Percentiles rank a stretch among this genome's conserved stretches.
These are phyloP conservation scores for Carnegiea gigantea DNA, from an alignment of 179 eudicot species.

Conservation along the genomic window DNA sequence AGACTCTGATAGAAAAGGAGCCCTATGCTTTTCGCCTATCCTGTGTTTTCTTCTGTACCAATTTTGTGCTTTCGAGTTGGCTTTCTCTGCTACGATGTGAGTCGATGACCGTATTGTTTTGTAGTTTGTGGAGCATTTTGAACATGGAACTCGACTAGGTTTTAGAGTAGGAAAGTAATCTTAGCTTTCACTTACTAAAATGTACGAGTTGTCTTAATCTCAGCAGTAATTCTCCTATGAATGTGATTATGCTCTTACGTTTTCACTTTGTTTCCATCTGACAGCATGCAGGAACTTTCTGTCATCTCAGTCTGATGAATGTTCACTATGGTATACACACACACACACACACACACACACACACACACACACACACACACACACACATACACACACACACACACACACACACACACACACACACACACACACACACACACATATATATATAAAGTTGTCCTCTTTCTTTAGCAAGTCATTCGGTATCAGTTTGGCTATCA, in stretches of 20 bases:
- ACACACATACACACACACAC: no score
- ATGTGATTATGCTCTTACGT: neutral
- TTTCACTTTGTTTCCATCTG: neutral
- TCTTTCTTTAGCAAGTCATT: no score
- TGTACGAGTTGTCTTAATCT: neutral
- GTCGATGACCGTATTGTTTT: neutral
- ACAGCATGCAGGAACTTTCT: neutral
- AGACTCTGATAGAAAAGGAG: neutral
- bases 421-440: no score
- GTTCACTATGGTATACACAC: no score
- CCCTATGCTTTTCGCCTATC: neutral
- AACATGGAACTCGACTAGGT: neutral
- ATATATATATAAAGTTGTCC: no score
- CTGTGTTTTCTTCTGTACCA: neutral
- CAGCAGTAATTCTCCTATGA: neutral
- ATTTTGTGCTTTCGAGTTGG: neutral
- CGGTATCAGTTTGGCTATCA: no score
- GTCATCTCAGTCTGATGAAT: no score
- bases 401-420: no score
- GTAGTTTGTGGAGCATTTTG: neutral
- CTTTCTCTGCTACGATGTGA: neutral
- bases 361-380: no score
- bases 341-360: no score
- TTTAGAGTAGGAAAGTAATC: neutral
- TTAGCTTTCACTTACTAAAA: neutral